Conservation (phyloP, 768 basidiomycete genomes). For the Psilocybe cubensis region DNA sequence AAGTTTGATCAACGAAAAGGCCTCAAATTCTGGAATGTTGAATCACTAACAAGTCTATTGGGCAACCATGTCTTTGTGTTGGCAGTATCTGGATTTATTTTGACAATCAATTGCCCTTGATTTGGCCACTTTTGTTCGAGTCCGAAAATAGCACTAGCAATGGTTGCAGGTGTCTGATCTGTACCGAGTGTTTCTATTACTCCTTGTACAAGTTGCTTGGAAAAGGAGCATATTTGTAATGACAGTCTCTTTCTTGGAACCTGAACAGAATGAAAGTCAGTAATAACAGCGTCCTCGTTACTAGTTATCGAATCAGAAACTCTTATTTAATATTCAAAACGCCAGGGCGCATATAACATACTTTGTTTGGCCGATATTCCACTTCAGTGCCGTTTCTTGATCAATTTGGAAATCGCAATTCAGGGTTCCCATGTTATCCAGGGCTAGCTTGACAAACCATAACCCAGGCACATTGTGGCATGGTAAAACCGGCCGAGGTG, state of each 20-base stretch:
- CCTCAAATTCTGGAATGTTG: background rate
- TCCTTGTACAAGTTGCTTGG: constrained; percentile 24
- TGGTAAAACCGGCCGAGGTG: constrained; percentile 15
- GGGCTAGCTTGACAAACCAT: constrained; percentile 40
- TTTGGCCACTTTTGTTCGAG: constrained; percentile 45
- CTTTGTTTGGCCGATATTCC: constrained; percentile 27
- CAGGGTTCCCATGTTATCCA: constrained; percentile 32
- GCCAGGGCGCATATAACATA: constrained; percentile 7
- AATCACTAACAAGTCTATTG: constrained; percentile 40
- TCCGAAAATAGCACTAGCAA: constrained; percentile 26
- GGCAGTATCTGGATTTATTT: constrained; percentile 42
- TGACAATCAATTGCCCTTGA: constrained; percentile 46
- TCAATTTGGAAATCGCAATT: constrained; percentile 42
- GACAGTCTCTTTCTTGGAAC: constrained; percentile 25
- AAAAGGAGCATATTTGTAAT: constrained; percentile 38
- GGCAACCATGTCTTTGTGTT: constrained; percentile 47
- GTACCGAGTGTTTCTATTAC: constrained; percentile 19
- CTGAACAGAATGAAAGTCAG: background rate
- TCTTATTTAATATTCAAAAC: background rate
- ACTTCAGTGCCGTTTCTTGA: constrained; percentile 33
- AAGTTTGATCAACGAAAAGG: background rate
- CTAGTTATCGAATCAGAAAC: background rate
- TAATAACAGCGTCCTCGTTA: background rate
- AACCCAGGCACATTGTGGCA: constrained; percentile 43
- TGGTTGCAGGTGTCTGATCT: constrained; percentile 22